Base-by-base conservation (phyloP, 148 eudicot genomes). In the Silene conica region DNA sequence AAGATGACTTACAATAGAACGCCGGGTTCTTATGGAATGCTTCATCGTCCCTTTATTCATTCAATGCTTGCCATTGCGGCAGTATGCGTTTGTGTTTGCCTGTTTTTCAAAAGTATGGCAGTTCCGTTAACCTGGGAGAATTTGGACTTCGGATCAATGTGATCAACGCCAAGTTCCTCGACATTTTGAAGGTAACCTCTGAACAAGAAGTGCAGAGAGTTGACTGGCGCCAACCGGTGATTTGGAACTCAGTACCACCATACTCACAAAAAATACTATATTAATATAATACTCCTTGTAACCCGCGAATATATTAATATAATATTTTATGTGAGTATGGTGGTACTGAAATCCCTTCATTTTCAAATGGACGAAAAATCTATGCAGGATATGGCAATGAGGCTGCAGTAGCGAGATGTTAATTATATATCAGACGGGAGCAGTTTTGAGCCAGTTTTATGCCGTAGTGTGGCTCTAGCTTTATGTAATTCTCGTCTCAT, bases 51-150 rank as follows among this genome's bases (percentile, higher is more conserved):
- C 9, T 86, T 82, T 69, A 83, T 93, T 38, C 93, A 88, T 57
- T 90, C 98, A 5, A 87, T 93, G 87, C 93, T 90, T 48, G 88
- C 89, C 31, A 81, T 93, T 63, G 98, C 96, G 6, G 93, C 96
- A 43, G 98, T 93, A 21, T 93, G 98, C 74, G 98, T 89, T 15
- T 93, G 98, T 69, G 98, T 93, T 57, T 87, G 93, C 77, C 64
- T 93, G 20, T 71, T 90, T 75, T 82, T 85, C 48, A 80, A 92
- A 70, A 88, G 96, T 57, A 72, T 83, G 69, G 90, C 72, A 3
- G 75, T 87, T 6, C 89, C 93, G 9, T 85, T 86, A 73, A 76
- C 62, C 63, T 92, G 98, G 98, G 96, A 89, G 64, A 81, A 77
- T 59, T 74, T 92, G 76, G 61, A 65, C 41, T 92, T 46, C 60